Percentiles rank a stretch among this genome's conserved stretches.
phyloP scores from a whole-genome alignment of 495 filamentous ascomycete genomes.

The Lophiotrema nucula region DNA sequence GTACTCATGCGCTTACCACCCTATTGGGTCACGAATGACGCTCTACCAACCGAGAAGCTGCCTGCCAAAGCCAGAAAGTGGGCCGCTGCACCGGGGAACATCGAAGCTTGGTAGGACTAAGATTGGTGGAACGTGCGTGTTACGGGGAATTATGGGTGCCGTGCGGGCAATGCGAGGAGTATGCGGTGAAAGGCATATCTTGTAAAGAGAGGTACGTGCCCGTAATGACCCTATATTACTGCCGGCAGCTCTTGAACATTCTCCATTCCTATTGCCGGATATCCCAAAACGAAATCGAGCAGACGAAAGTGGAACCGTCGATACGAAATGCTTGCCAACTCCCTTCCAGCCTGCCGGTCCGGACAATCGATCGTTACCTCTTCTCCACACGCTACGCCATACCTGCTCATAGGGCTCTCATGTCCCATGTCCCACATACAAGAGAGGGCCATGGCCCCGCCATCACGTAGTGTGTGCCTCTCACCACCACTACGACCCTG shows the following conservation, averaged over 20 bases:
- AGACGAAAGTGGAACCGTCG: too few species aligned
- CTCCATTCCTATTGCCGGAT: too few species aligned
- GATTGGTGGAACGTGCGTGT: background rate
- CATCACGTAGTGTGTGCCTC: constrained; percentile 4
- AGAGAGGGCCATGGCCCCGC: background rate
- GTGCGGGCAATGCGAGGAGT: constrained; percentile 8
- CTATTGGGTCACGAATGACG: constrained; percentile 7
- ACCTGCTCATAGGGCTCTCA: too few species aligned
- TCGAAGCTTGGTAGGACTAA: background rate
- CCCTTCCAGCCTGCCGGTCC: too few species aligned
- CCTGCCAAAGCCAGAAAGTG: constrained; percentile 10
- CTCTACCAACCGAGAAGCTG: constrained; percentile 1
- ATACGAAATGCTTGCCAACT: too few species aligned
- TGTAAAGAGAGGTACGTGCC: too few species aligned
- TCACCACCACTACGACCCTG: background rate
- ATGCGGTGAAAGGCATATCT: too few species aligned
- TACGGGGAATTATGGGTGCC: constrained; percentile 1
- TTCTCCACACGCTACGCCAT: too few species aligned
- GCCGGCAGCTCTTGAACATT: too few species aligned
- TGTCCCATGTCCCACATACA: background rate
- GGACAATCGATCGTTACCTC: too few species aligned
- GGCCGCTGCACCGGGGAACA: background rate
- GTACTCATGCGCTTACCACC: constrained; percentile 4
- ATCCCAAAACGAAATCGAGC: too few species aligned
- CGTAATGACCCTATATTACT: too few species aligned